Conservation (phyloP, 192 early-diverging fungal species). For the Coemansia nantahalensis region DNA sequence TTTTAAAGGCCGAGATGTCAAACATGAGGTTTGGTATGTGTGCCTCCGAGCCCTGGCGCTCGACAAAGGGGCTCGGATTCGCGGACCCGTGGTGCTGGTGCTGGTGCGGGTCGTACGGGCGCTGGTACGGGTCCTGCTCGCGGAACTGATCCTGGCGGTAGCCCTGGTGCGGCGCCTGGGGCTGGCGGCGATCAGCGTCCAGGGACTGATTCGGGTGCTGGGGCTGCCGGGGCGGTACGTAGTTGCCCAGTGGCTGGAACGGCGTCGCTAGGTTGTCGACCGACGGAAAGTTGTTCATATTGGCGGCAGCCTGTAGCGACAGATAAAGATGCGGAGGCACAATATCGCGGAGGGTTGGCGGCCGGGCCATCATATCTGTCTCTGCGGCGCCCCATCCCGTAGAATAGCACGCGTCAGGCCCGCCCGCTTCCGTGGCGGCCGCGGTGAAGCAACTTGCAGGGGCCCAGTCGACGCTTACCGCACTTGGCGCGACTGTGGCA, state of each 20-base stretch:
- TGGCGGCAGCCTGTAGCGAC: conserved; percentile 22
- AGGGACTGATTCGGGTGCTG: too few species aligned
- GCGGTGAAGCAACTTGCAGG: conserved; percentile 35
- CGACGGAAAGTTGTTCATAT: conserved; percentile 43
- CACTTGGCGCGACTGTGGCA: conserved; percentile 36
- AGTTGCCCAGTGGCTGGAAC: conserved; percentile 19
- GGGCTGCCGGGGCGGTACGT: conserved; percentile 4
- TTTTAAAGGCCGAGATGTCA: conserved; percentile 24
- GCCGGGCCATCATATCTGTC: conserved; percentile 28
- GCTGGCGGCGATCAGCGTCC: too few species aligned
- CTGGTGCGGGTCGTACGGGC: conserved; percentile 3
- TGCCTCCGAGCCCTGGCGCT: conserved; percentile 3
- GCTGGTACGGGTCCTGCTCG: conserved; percentile 12
- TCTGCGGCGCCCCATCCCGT: conserved; percentile 8
- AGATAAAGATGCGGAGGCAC: conserved; percentile 25
- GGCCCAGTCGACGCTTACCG: conserved; percentile 31
- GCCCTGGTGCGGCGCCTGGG: conserved; percentile 5
- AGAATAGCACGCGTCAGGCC: conserved; percentile 1
- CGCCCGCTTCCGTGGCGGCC: conserved; percentile 18
- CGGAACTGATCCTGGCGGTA: conserved; percentile 11
- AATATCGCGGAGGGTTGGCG: conserved; percentile 18
- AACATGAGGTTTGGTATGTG: conserved; percentile 19
- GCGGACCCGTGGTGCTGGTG: background rate
- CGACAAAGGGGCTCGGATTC: background rate
- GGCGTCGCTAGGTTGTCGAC: conserved; percentile 27